phyloP scores from a whole-genome alignment of 495 filamentous ascomycete species.

The Immersiella caudata region DNA sequence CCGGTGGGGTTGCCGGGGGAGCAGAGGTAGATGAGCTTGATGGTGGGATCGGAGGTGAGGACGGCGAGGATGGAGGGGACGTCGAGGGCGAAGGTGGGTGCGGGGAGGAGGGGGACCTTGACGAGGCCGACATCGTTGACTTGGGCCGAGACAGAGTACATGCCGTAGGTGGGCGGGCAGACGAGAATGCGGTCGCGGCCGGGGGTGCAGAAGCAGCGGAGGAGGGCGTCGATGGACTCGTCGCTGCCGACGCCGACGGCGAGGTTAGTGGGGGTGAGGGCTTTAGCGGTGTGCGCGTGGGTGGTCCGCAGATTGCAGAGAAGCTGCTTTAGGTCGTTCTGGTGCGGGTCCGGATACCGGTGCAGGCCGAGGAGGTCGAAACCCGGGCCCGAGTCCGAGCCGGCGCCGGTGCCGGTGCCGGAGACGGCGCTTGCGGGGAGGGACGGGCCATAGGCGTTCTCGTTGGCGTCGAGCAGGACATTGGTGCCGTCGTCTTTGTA shows the following conservation, averaged over 20 bases:
- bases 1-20: constrained; percentile 94
- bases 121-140: constrained; percentile 89
- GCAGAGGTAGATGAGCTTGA: constrained; percentile 91
- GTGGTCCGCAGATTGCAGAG: constrained; percentile 89
- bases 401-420: constrained; percentile 23
- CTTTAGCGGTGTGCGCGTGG: constrained; percentile 72
- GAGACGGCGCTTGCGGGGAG: constrained; percentile 36
- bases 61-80: constrained; percentile 65
- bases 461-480: constrained; percentile 94
- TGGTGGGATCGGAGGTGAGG: constrained; percentile 62
- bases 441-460: constrained; percentile 91
- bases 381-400: constrained; percentile 38
- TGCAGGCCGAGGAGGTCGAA: constrained; percentile 80
- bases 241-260: constrained; percentile 96
- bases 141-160: constrained; percentile 93
- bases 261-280: constrained; percentile 78
- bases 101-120: constrained; percentile 71
- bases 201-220: constrained; percentile 89
- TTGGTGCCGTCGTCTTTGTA: constrained; percentile 99
- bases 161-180: constrained; percentile 96
- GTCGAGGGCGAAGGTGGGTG: constrained; percentile 69
- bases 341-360: constrained; percentile 97
- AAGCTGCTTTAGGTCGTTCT: constrained; percentile 77
- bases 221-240: constrained; percentile 91
- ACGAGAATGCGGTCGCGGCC: constrained; percentile 87